phyloP scores from a whole-genome alignment of 139 green algal genomes.

The Chlorella sp. region DNA sequence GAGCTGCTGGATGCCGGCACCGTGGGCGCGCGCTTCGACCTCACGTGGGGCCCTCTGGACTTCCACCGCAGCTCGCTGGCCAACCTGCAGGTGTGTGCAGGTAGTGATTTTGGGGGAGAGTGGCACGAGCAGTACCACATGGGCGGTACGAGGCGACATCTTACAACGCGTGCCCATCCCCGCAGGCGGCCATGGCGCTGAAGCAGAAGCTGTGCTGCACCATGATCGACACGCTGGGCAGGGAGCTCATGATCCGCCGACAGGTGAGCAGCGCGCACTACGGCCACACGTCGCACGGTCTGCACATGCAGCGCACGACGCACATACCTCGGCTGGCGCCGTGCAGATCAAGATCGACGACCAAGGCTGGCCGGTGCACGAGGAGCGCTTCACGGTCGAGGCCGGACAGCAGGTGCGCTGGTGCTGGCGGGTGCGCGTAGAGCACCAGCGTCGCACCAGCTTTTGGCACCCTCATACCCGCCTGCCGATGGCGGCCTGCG shows the following conservation, averaged over 20 bases:
- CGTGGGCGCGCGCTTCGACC: not conserved
- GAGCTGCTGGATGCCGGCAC: not conserved
- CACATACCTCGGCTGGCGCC: not conserved
- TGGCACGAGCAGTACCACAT: no score
- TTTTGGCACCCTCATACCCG: no score
- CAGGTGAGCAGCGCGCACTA: constrained; percentile 30
- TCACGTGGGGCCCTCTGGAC: constrained; percentile 26
- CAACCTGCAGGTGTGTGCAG: constrained; percentile 67
- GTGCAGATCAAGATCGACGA: constrained; percentile 22
- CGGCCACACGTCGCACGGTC: not conserved
- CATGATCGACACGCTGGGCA: constrained; percentile 68
- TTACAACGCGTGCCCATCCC: no score
- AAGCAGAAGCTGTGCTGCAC: constrained; percentile 69
- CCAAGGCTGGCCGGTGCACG: not conserved
- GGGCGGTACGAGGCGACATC: no score
- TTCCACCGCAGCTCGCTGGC: constrained; percentile 58
- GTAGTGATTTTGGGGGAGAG: no score
- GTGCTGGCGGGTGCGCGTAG: no score
- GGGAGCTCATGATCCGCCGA: constrained; percentile 56
- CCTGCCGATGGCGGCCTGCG: no score
- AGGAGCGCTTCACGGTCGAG: not conserved
- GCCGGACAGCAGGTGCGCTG: not conserved
- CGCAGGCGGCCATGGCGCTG: constrained; percentile 48
- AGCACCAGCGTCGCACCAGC: no score
- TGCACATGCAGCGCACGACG: not conserved